Conservation (phyloP, 1,284 basidiomycete species). For the Crocinoboletus sp. region DNA sequence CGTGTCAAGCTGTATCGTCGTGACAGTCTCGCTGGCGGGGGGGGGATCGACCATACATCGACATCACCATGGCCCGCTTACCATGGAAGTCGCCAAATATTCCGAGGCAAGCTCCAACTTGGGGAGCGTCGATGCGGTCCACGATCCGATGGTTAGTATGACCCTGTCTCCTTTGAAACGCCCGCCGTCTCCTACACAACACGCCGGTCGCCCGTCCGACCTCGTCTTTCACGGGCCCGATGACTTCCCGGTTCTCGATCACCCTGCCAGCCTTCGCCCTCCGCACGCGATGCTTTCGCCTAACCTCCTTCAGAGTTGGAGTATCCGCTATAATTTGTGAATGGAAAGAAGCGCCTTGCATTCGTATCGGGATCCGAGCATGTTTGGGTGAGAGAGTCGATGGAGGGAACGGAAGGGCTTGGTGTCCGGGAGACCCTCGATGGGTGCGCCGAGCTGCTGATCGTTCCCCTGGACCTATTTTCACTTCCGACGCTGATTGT, state of each 20-base stretch:
- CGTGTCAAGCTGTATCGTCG: slow-evolving; percentile 66
- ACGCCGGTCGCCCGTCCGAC: slow-evolving; percentile 55
- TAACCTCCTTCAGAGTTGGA: slow-evolving; percentile 81
- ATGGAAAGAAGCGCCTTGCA: slow-evolving; percentile 21
- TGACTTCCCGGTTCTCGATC: slow-evolving; percentile 52
- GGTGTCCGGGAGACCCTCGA: slow-evolving; percentile 38
- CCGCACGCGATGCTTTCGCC: slow-evolving; percentile 73
- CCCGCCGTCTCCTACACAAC: slow-evolving; percentile 56
- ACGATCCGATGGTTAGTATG: slow-evolving; percentile 72
- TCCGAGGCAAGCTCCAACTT: slow-evolving; percentile 45
- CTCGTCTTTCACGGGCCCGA: slow-evolving; percentile 37
- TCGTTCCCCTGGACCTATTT: slow-evolving; percentile 58
- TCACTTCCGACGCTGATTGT: slow-evolving; percentile 22
- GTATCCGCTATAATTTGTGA: slow-evolving; percentile 48
- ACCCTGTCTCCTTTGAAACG: slow-evolving; percentile 51
- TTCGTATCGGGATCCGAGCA: slow-evolving; percentile 12
- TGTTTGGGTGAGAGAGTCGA: neutral
- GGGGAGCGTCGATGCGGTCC: slow-evolving; percentile 79
- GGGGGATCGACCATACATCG: neutral
- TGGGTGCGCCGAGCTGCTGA: slow-evolving; percentile 44
- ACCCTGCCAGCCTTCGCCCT: slow-evolving; percentile 57
- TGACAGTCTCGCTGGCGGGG: slow-evolving; percentile 63
- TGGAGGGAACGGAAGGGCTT: slow-evolving; percentile 12
- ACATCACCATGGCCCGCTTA: slow-evolving; percentile 30
- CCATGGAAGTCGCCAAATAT: slow-evolving; percentile 71